Conservation (phyloP, 2,329 filamentous ascomycete genomes). For the Pseudogymnoascus sp. region DNA sequence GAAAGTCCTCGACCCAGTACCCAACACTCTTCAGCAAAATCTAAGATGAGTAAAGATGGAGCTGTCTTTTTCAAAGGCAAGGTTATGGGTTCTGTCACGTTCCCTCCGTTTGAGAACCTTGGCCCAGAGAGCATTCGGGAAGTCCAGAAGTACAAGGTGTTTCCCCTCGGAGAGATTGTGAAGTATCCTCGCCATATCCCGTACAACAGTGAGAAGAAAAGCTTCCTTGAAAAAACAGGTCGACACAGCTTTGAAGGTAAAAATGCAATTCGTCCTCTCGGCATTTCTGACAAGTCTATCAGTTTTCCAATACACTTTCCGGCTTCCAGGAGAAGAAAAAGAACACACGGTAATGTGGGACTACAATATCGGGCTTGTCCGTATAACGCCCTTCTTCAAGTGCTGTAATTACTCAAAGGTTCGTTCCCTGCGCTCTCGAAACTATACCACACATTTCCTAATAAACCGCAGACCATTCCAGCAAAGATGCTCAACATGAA, state of each 20-base stretch:
- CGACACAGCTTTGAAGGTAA: slow-evolving; percentile 82
- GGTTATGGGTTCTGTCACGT: slow-evolving; percentile 61
- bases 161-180: slow-evolving; percentile 54
- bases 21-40: slow-evolving; percentile 32
- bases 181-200: slow-evolving; percentile 69
- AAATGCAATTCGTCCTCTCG: slow-evolving; percentile 17
- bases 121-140: slow-evolving; percentile 48
- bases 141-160: slow-evolving; percentile 57
- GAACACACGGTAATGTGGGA: slow-evolving; percentile 88
- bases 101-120: slow-evolving; percentile 61
- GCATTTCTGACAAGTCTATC: slow-evolving; percentile 19
- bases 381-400: slow-evolving; percentile 93
- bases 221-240: slow-evolving; percentile 77
- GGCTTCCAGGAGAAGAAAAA: slow-evolving; percentile 55
- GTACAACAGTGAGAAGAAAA: slow-evolving; percentile 90
- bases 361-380: slow-evolving; percentile 86
- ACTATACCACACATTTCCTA: background rate
- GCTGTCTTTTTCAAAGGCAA: slow-evolving; percentile 53
- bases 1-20: slow-evolving; percentile 21
- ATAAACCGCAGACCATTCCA: slow-evolving; percentile 62
- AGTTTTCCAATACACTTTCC: slow-evolving; percentile 84
- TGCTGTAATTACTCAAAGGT: slow-evolving; percentile 83
- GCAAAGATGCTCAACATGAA: slow-evolving; percentile 75
- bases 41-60: slow-evolving; percentile 58
- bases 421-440: slow-evolving; percentile 20